phyloP scores from a whole-genome alignment of 1,284 basidiomycete genomes.

The Moesziomyces sp. region DNA sequence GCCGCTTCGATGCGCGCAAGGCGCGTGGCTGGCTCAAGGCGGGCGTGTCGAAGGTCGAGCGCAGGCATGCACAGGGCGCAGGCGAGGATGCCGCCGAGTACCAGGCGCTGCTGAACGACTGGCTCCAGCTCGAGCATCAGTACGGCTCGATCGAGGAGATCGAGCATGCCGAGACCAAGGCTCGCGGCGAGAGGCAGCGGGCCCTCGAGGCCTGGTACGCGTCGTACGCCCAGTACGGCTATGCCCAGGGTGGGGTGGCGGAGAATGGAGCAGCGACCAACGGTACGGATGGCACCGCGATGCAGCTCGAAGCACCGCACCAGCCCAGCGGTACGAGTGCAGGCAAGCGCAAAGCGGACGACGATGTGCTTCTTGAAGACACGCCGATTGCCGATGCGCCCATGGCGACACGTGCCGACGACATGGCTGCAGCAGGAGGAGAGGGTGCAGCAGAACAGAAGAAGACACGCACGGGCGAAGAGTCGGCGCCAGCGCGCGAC shows the following conservation, averaged over 20 bases:
- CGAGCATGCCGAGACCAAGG: slow-evolving; percentile 72
- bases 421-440: background rate
- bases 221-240: slow-evolving; percentile 68
- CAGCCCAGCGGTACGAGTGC: background rate
- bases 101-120: slow-evolving; percentile 85
- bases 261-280: slow-evolving; percentile 3
- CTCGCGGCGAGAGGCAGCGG: slow-evolving; percentile 71
- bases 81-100: slow-evolving; percentile 16
- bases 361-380: slow-evolving; percentile 16
- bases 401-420: slow-evolving; percentile 10
- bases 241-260: slow-evolving; percentile 71
- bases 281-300: slow-evolving; percentile 9
- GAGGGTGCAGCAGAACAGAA: slow-evolving; percentile 21
- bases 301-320: slow-evolving; percentile 18
- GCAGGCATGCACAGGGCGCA: slow-evolving; percentile 12
- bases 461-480: slow-evolving; percentile 51
- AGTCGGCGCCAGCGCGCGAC: slow-evolving; percentile 72
- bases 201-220: slow-evolving; percentile 69
- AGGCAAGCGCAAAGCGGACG: slow-evolving; percentile 55
- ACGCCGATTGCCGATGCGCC: slow-evolving; percentile 22
- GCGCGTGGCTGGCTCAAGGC: slow-evolving; percentile 53
- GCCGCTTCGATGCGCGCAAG: slow-evolving; percentile 44
- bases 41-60: slow-evolving; percentile 33
- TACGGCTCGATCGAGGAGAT: slow-evolving; percentile 80
- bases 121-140: slow-evolving; percentile 84